phyloP scores from a whole-genome alignment of 1,139 yeast genomes.

The Yamadazyma kanchanaburiensis region DNA sequence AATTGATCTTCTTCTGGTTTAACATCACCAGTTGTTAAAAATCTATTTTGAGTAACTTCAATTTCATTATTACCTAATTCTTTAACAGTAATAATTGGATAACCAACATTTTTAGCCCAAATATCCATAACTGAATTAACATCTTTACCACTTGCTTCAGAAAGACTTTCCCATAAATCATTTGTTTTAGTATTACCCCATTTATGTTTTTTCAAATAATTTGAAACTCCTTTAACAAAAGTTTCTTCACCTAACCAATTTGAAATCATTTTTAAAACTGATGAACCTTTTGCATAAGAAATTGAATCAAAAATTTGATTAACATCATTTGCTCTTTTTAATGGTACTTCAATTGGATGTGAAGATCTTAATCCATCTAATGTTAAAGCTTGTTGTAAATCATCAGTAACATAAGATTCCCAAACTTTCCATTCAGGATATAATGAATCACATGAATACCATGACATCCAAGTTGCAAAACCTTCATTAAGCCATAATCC shows the following conservation, averaged over 20 bases:
- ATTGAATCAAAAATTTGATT: slow-evolving; percentile 58
- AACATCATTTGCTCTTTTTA: slow-evolving; percentile 51
- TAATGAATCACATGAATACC: slow-evolving; percentile 47
- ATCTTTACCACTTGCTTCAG: slow-evolving; percentile 75
- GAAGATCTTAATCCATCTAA: slow-evolving; percentile 53
- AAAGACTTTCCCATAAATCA: slow-evolving; percentile 78
- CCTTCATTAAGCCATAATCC: slow-evolving; percentile 64
- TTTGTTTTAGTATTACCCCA: slow-evolving; percentile 78
- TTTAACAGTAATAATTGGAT: slow-evolving; percentile 68
- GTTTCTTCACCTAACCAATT: slow-evolving; percentile 68
- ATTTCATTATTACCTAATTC: slow-evolving; percentile 38
- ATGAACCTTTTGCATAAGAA: slow-evolving; percentile 81
- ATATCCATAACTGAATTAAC: slow-evolving; percentile 72
- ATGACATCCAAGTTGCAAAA: slow-evolving; percentile 60
- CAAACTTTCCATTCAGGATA: slow-evolving; percentile 60
- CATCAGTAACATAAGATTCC: slow-evolving; percentile 48
- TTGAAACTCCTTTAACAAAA: slow-evolving; percentile 71
- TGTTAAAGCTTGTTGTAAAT: slow-evolving; percentile 49
- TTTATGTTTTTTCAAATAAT: slow-evolving; percentile 69
- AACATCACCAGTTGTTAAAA: slow-evolving; percentile 79
- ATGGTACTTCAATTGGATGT: slow-evolving; percentile 59
- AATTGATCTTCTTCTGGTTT: slow-evolving; percentile 58
- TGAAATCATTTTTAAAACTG: slow-evolving; percentile 70
- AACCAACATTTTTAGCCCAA: slow-evolving; percentile 86
- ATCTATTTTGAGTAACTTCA: slow-evolving; percentile 69